Base-by-base conservation (phyloP, 306 rosid genomes). In the Lathyrus oleraceus region DNA sequence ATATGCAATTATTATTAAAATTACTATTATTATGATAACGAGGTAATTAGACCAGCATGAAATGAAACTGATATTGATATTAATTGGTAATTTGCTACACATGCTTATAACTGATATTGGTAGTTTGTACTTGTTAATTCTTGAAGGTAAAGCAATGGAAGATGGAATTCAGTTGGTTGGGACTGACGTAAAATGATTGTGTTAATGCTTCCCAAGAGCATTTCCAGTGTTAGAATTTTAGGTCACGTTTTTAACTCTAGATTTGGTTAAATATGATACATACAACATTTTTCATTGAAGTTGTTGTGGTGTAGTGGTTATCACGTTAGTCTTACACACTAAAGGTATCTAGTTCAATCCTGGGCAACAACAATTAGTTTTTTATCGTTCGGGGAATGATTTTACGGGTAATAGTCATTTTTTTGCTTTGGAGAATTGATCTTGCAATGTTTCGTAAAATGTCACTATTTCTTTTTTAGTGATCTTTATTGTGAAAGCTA, bases 251-350 rank as follows among this genome's bases (percentile, higher is more conserved):
- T n/a, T n/a, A n/a, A n/a, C n/a, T n/a, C n/a, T n/a, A n/a, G n/a
- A n/a, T n/a, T n/a, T n/a, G n/a, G n/a, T n/a, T n/a, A n/a, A n/a
- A n/a, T n/a, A n/a, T n/a, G n/a, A n/a, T n/a, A n/a, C n/a, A n/a
- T n/a, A n/a, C n/a, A n/a, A n/a, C n/a, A n/a, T n/a, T n/a, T n/a
- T n/a, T n/a, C 6, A 21, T 0, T 5, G 2, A 3, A 3, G 96
- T 89, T 89, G 95, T 88, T 84, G 90, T 92, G 96, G 92, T 89
- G 97, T 83, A 87, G 96, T 84, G 95, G 92, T 92, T 84, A 89
- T 87, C 95, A 89, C 92, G 96, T 87, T 85, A 89, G 97, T 87
- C 87, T 85, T 91, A 89, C 95, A 89, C 90, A 83, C 95, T 85
- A 85, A 89, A 89, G 94, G 96, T 87, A 96, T 69, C 90, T 87